Evolutionary conservation across 176 grass and related monocot genomes (phyloP).

Genomic region (Juncus effusus): DNA sequence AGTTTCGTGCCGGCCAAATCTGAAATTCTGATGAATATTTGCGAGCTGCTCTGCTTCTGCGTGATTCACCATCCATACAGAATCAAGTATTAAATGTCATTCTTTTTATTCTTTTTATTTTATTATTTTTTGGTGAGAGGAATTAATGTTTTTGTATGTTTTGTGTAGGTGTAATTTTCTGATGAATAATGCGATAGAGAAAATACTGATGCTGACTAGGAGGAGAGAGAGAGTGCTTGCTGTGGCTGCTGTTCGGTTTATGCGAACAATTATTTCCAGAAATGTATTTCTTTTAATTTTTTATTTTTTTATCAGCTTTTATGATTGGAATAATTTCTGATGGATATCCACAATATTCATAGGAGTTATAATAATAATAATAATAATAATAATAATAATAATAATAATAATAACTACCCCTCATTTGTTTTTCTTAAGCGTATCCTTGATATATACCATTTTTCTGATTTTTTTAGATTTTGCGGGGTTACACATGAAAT

Average conservation of each 20-base stretch:
- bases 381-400: too few species aligned
- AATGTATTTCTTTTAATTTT: constrained; percentile 48
- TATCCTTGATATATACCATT: too few species aligned
- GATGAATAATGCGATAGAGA: constrained; percentile 63
- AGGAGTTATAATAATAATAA: too few species aligned
- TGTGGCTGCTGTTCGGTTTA: constrained; percentile 66
- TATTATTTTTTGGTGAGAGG: background rate
- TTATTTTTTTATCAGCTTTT: background rate
- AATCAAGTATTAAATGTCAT: constrained; percentile 50
- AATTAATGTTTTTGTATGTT: constrained; percentile 21
- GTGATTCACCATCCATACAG: constrained; percentile 55
- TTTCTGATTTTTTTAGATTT: too few species aligned
- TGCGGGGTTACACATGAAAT: too few species aligned
- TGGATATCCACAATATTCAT: too few species aligned
- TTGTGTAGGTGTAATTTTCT: constrained; percentile 53
- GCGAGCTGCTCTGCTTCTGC: constrained; percentile 79
- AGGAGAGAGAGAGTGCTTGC: constrained; percentile 68
- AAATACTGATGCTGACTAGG: constrained; percentile 65
- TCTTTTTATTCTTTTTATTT: constrained; percentile 7
- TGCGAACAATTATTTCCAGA: constrained; percentile 63
- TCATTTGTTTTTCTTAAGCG: too few species aligned
- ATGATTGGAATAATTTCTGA: background rate
- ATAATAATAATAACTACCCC: too few species aligned
- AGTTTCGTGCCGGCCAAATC: constrained; percentile 33
- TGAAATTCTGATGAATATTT: constrained; percentile 76